Evolutionary conservation across 2,329 filamentous ascomycete species (phyloP).

Genomic region (Aschersonia sp.): DNA sequence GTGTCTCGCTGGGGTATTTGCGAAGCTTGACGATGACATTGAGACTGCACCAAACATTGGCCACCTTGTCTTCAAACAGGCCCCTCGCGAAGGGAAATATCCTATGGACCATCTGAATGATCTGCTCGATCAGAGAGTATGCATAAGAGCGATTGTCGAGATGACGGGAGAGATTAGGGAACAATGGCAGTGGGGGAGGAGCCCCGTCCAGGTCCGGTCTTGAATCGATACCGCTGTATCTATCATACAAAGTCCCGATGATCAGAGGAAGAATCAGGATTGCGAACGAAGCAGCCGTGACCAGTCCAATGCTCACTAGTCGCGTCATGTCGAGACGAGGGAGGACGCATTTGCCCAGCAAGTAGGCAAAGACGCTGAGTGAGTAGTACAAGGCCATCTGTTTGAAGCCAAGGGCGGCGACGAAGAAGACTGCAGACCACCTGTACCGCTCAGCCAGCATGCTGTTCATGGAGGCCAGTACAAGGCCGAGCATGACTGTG

Average conservation of each 20-base stretch:
- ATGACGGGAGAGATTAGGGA: conserved; percentile 39
- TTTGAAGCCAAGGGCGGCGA: conserved; percentile 89
- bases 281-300: conserved; percentile 60
- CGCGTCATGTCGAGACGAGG: conserved; percentile 54
- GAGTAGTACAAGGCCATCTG: conserved; percentile 99
- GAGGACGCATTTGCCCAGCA: conserved; percentile 74
- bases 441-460: conserved; percentile 72
- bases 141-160: conserved; percentile 53
- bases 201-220: conserved; percentile 41
- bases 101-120: conserved; percentile 77
- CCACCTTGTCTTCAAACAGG: conserved; percentile 96
- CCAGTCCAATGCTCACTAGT: conserved; percentile 59
- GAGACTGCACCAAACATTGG: conserved; percentile 92
- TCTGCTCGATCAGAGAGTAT: conserved; percentile 63
- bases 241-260: conserved; percentile 55
- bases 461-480: conserved; percentile 75
- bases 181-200: conserved; percentile 48
- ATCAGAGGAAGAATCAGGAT: conserved; percentile 65
- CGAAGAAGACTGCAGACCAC: conserved; percentile 90
- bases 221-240: conserved; percentile 45
- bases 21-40: conserved; percentile 84
- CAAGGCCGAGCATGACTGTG: conserved; percentile 91
- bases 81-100: conserved; percentile 94
- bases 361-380: conserved; percentile 80
- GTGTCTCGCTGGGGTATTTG: conserved; percentile 51